Conservation (phyloP, 176 grass and related monocot species). For the Cenchrus americanus region DNA sequence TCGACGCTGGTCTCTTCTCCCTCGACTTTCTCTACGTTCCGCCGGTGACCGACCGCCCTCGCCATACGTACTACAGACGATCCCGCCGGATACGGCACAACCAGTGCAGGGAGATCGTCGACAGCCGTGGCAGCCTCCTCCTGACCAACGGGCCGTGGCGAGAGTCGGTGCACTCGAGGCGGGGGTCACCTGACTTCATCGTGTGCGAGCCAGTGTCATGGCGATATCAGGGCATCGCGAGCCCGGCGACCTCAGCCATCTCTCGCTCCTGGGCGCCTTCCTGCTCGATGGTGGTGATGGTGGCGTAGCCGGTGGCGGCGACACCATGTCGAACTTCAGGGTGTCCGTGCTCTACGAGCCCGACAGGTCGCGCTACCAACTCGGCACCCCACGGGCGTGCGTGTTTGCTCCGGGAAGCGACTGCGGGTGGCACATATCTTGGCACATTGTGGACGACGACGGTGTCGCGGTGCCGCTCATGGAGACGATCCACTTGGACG, state of each 20-base stretch:
- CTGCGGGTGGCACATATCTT: neutral
- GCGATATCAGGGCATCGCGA: neutral
- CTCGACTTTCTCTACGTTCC: conserved; percentile 7
- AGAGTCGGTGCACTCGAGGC: neutral
- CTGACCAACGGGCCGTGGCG: neutral
- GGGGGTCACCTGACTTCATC: neutral
- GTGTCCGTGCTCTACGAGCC: neutral
- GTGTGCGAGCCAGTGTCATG: neutral
- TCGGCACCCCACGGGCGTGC: neutral
- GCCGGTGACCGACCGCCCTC: neutral
- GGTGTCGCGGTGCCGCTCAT: neutral
- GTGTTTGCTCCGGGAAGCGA: neutral
- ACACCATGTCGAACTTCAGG: conserved; percentile 21
- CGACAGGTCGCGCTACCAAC: no score
- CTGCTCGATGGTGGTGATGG: neutral
- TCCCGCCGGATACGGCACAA: neutral
- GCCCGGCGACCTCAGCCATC: neutral
- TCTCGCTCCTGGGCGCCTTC: neutral
- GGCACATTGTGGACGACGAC: neutral
- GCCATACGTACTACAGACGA: neutral
- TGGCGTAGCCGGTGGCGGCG: neutral
- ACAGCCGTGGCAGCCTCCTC: conserved; percentile 28
- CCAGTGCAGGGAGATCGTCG: neutral
- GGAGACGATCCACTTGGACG: neutral
- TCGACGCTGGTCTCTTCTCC: neutral